A percentile compares a stretch with the other conserved stretches of the same genome.
Conservation (phyloP, 2,329 filamentous ascomycete species). For the Periglandula ipomoeae region DNA sequence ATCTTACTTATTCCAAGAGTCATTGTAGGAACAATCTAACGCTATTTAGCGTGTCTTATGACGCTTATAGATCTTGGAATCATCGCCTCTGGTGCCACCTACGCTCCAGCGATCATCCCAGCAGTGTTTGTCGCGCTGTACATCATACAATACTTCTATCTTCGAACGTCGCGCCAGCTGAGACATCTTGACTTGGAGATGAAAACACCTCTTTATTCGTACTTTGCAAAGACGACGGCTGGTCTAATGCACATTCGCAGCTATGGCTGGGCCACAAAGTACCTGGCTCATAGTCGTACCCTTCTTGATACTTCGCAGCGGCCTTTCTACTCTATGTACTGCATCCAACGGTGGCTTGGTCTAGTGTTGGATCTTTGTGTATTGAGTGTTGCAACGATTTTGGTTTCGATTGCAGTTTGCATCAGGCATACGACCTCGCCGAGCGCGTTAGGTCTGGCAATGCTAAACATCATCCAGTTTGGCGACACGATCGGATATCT, state of each 20-base stretch:
- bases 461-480: background rate
- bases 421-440: slow-evolving; percentile 18
- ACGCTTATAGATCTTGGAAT: background rate
- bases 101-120: background rate
- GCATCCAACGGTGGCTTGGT: slow-evolving; percentile 39
- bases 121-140: background rate
- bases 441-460: background rate
- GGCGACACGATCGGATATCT: background rate
- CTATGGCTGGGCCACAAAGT: slow-evolving; percentile 16
- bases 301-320: slow-evolving; percentile 24
- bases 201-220: slow-evolving; percentile 8
- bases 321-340: slow-evolving; percentile 28
- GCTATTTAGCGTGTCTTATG: background rate
- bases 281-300: slow-evolving; percentile 9
- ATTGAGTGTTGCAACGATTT: slow-evolving; percentile 33
- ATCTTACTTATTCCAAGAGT: background rate
- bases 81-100: background rate
- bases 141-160: slow-evolving; percentile 15
- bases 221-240: slow-evolving; percentile 13
- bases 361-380: slow-evolving; percentile 37
- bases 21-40: background rate
- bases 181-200: slow-evolving; percentile 10
- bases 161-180: slow-evolving; percentile 9
- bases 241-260: slow-evolving; percentile 22
- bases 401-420: slow-evolving; percentile 29